These are phyloP conservation scores for Tylopilus balloui DNA, from an alignment of 768 basidiomycete genomes.

Conservation along the genomic window DNA sequence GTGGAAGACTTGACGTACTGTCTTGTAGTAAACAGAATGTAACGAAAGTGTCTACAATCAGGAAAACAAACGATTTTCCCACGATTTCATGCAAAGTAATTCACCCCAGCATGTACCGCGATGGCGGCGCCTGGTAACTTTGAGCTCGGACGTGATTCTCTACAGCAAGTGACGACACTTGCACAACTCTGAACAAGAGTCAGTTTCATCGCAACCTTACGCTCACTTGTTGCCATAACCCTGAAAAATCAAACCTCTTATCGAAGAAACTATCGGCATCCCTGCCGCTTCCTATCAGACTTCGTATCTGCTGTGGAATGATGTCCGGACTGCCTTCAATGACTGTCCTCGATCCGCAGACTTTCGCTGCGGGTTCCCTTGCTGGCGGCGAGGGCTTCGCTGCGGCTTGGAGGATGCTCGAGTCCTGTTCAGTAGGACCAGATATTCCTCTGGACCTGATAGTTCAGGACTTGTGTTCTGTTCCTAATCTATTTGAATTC, in stretches of 20 bases:
- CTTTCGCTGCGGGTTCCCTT: slow-evolving; percentile 18
- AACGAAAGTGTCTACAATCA: too few relatives aligned
- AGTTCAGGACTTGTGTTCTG: slow-evolving; percentile 26
- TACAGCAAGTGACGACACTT: too few relatives aligned
- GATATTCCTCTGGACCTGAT: slow-evolving; percentile 19
- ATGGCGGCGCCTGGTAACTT: not conserved
- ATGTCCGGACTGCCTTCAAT: slow-evolving; percentile 3
- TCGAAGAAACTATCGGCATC: not conserved
- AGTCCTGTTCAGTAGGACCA: slow-evolving; percentile 26
- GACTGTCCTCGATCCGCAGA: slow-evolving; percentile 12
- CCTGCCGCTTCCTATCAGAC: slow-evolving; percentile 4
- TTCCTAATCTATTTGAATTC: slow-evolving; percentile 27
- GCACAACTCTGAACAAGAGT: not conserved
- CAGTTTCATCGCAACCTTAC: not conserved
- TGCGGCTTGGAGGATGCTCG: slow-evolving; percentile 13
- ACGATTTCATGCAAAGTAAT: too few relatives aligned
- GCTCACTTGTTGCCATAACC: not conserved
- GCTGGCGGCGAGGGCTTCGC: slow-evolving; percentile 16
- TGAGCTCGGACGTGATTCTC: not conserved
- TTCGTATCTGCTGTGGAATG: not conserved
- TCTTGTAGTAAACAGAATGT: too few relatives aligned
- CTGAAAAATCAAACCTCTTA: not conserved
- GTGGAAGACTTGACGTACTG: slow-evolving; percentile 31
- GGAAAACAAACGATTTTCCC: too few relatives aligned
- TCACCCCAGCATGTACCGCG: too few relatives aligned